A percentile compares a stretch with the other conserved stretches of the same genome.
These are phyloP conservation scores for Phytophthora sp. DNA, from an alignment of 352 stramenopile species.

Conservation along the genomic window DNA sequence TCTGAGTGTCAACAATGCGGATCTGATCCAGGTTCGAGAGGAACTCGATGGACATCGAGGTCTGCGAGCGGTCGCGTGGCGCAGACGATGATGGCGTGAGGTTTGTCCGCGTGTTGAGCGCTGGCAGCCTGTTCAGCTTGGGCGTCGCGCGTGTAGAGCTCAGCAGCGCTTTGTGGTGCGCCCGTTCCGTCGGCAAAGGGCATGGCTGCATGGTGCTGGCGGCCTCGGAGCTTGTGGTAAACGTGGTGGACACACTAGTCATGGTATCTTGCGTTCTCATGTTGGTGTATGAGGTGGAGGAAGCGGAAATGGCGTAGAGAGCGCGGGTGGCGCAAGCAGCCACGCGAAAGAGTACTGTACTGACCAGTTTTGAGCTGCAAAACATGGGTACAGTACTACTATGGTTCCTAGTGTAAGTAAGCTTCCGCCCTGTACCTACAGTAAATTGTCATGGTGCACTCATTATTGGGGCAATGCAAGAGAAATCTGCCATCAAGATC, in stretches of 20 bases:
- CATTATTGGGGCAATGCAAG: too few relatives aligned
- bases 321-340: constrained; percentile 2
- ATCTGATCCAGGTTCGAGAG: constrained; percentile 46
- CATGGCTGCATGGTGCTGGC: not conserved
- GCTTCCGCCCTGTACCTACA: not conserved
- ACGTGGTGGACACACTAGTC: not conserved
- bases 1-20: constrained; percentile 37
- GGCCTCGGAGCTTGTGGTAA: not conserved
- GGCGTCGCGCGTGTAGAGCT: not conserved
- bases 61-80: constrained; percentile 16
- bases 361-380: not conserved
- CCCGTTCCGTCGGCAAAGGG: not conserved
- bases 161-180: constrained; percentile 18
- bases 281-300: not conserved
- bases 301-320: constrained; percentile 24
- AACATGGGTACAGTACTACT: constrained; percentile 20
- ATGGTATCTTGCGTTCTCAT: not conserved
- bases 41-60: constrained; percentile 36
- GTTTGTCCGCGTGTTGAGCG: constrained; percentile 5
- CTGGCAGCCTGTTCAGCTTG: constrained; percentile 10
- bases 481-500: not conserved
- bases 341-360: not conserved
- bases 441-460: too few relatives aligned
- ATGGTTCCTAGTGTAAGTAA: constrained; percentile 3
- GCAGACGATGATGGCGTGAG: constrained; percentile 23